A percentile compares a stretch with the other conserved stretches of the same genome.
Evolutionary conservation across 1,284 basidiomycete species (phyloP).

Genomic region (Pascua guehoae): DNA sequence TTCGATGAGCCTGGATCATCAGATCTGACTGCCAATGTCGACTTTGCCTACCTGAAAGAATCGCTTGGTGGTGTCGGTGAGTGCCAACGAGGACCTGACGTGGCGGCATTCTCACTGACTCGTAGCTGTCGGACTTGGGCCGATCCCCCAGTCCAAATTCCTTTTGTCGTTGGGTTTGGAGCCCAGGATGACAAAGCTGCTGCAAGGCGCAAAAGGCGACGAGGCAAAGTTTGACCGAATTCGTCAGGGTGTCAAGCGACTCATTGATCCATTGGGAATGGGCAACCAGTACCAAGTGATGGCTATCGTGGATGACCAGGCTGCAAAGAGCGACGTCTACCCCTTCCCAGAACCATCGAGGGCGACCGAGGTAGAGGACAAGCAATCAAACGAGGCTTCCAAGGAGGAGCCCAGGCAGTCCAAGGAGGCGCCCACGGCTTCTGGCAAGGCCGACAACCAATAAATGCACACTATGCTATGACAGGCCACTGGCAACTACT

Average conservation of each 20-base stretch:
- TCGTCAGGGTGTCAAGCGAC: conserved; percentile 51
- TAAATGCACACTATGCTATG: background rate
- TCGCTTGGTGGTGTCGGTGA: conserved; percentile 64
- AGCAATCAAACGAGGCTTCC: no score
- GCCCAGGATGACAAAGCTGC: conserved; percentile 59
- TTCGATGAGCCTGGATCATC: conserved; percentile 81
- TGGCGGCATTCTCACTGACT: background rate
- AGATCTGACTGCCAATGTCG: conserved; percentile 93
- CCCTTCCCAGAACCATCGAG: conserved; percentile 34
- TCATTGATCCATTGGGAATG: conserved; percentile 58
- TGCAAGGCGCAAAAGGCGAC: conserved; percentile 52
- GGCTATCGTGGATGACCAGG: conserved; percentile 44
- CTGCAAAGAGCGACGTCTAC: conserved; percentile 39
- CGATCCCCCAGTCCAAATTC: conserved; percentile 67
- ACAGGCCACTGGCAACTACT: no score
- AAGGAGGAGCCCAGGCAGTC: background rate
- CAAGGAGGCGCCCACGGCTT: background rate
- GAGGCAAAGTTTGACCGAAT: conserved; percentile 53
- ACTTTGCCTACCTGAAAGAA: conserved; percentile 84
- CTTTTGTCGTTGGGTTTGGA: conserved; percentile 66
- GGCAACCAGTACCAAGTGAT: conserved; percentile 58
- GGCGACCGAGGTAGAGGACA: background rate
- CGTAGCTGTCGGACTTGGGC: conserved; percentile 57
- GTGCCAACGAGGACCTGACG: conserved; percentile 17
- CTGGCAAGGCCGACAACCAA: no score